Percentiles rank a stretch among this genome's conserved stretches.
Evolutionary conservation across 2,329 filamentous ascomycete genomes (phyloP).

Genomic region (Thelonectria blattea): DNA sequence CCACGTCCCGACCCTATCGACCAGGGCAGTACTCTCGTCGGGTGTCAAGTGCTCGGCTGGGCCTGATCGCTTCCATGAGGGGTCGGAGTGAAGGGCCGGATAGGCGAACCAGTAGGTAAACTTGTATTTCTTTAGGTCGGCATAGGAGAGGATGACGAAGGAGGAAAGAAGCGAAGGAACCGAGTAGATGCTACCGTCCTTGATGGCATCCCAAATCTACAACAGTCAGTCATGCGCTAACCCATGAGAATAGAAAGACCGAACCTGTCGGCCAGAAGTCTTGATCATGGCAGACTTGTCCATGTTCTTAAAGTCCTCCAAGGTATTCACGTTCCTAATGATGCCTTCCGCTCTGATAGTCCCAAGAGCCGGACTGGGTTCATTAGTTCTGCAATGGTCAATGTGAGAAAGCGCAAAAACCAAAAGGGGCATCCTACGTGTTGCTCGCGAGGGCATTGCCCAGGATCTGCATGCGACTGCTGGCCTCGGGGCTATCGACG

Average conservation of each 20-base stretch:
- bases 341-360: constrained; percentile 87
- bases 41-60: constrained; percentile 62
- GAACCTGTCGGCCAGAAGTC: constrained; percentile 78
- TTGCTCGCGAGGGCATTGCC: constrained; percentile 84
- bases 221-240: constrained; percentile 22
- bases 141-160: constrained; percentile 88
- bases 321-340: constrained; percentile 95
- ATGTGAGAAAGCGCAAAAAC: constrained; percentile 27
- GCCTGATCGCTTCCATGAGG: constrained; percentile 73
- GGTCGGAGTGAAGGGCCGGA: constrained; percentile 88
- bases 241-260: constrained; percentile 23
- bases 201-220: constrained; percentile 98
- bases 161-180: constrained; percentile 89
- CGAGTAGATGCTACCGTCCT: constrained; percentile 94
- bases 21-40: constrained; percentile 77
- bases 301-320: constrained; percentile 87
- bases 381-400: constrained; percentile 39
- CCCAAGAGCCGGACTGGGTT: constrained; percentile 67
- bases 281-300: constrained; percentile 82
- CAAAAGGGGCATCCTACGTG: constrained; percentile 64
- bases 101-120: constrained; percentile 99
- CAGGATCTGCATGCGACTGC: constrained; percentile 88
- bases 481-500: constrained; percentile 73
- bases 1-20: constrained; percentile 88
- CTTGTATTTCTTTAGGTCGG: constrained; percentile 95